Base-by-base conservation (phyloP, 2,329 filamentous ascomycete species). In the Ophiostoma novo-ulmi region DNA sequence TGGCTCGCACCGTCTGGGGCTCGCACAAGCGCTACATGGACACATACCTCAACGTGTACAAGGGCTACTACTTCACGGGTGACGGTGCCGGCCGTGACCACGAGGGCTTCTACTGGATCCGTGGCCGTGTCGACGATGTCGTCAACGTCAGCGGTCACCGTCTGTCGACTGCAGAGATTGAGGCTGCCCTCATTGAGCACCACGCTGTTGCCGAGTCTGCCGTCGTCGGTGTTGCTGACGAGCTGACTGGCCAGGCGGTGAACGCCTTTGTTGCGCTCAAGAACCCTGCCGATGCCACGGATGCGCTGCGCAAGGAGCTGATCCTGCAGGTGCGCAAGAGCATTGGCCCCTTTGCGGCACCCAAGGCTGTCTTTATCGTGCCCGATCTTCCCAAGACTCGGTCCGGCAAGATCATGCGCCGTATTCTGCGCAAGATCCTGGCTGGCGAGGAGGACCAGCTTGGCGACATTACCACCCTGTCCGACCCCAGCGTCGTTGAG, bases 41-140 rank as follows among this genome's bases (percentile, higher is more conserved):
- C 76, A 98, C 95, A 13, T 99, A 99, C 81, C 82, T 99, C 76
- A 97, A 96, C 77, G 94, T 97, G 11, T 99, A 99, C 86, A 93
- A 93, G 83, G 95, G 94, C 73, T 97, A 96, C 84, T 99, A 99
- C 82, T 96, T 95, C 83, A 95, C 92, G 20, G 92, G 92, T 71
- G 95, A 99, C 78, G 95, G 95, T 78, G 95, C 95, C 70, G 95
- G 92, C 72, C 92, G 95, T 78, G 95, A 99, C 80, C 91, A 97
- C 81, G 95, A 99, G 77, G 95, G 95, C 71, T 99, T 97, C 85
- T 99, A 98, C 88, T 99, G 95, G 95, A 99, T 99, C 80, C 92
- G 95, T 73, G 95, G 95, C 75, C 93, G 95, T 80, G 95, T 99
- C 69, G 95, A 99, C 78, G 95, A 99, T 77, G 95, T 99, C 63